Evolutionary conservation across 2,329 filamentous ascomycete species (phyloP), one percentile per base, ranked within the genome.

Genomic region (Exserohilum turcica): DNA sequence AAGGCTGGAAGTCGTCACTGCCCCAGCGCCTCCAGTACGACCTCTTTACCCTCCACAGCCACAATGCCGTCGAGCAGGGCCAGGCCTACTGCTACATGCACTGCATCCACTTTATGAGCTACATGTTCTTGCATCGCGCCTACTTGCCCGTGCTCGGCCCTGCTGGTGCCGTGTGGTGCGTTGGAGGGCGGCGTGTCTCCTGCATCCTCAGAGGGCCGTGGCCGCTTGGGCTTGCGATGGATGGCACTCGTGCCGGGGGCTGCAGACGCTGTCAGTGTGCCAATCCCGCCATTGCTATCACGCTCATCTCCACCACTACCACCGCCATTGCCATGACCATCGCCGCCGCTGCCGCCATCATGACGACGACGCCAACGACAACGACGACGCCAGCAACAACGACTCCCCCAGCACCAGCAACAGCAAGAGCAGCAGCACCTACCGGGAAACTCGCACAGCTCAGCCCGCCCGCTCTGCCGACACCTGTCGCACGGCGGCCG

Each of bases 71-170:
- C n/a, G 73, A 76, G 19, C 73, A 76, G 46, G 74, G 74, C 12
- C 74, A 76, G 46, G 74, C 73, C 4, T 76, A 71, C 56, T 73
- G 69, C 59, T 76, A 76, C 57, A 76, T 76, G 74, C 74, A 76
- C 54, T 68, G 71, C 55, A 76, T 76, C 42, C 67, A 75, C 53
- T 76, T 76, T 52, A 76, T 76, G 74, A 71, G 68, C 48, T 67
- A 70, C 56, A 76, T 76, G 74, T 76, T 76, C 52, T 66, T 76
- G 13, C 71, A 76, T 43, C 73, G 74, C 15, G 72, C 73, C 21
- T 76, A 76, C 54, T 57, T 76, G 8, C 74, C 74, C 0, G 72
- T 74, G 6, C 67, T 75, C 60, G 64, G 50, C 60, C 48, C 15
- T 57, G 54, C 39, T 24, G 21, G 21, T 24, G 21, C 47, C 28